Conservation (phyloP, 768 basidiomycete genomes). For the Leccinum disarticulatum region DNA sequence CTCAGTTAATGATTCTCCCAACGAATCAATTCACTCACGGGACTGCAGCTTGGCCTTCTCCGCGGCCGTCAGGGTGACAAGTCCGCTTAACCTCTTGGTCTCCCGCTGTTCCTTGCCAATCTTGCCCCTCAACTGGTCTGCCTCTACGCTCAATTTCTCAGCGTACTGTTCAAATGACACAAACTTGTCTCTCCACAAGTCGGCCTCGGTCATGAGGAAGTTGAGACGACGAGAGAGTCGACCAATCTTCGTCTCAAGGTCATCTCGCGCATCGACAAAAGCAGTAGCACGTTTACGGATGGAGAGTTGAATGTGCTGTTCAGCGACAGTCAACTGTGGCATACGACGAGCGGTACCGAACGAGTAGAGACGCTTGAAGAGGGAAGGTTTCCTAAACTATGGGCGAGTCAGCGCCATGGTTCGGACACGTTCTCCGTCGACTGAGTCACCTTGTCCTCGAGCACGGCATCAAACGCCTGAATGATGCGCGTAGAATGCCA, state of each 20-base stretch:
- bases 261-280: slow-evolving; percentile 91
- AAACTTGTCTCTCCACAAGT: slow-evolving; percentile 91
- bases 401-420: slow-evolving; percentile 6
- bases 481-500: slow-evolving; percentile 93
- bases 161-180: slow-evolving; percentile 94
- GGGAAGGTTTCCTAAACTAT: slow-evolving; percentile 84
- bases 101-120: slow-evolving; percentile 91
- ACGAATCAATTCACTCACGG: slow-evolving; percentile 49
- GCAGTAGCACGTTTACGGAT: slow-evolving; percentile 94
- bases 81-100: slow-evolving; percentile 78
- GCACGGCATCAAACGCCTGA: slow-evolving; percentile 83
- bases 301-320: slow-evolving; percentile 82
- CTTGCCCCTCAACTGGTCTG: slow-evolving; percentile 78
- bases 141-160: slow-evolving; percentile 85
- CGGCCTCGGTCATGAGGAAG: slow-evolving; percentile 89
- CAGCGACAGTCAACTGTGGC: slow-evolving; percentile 73
- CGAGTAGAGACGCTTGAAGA: slow-evolving; percentile 80
- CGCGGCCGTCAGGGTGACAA: slow-evolving; percentile 71
- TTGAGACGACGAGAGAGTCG: slow-evolving; percentile 81
- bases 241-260: slow-evolving; percentile 92
- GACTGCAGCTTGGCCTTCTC: slow-evolving; percentile 78
- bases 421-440: neutral
- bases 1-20: slow-evolving; percentile 1
- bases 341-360: slow-evolving; percentile 70
- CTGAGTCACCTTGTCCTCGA: slow-evolving; percentile 71